Percentiles rank a stretch among this genome's conserved stretches.
Evolutionary conservation across 306 rosid genomes (phyloP).

Genomic region (Coriaria nepalensis): DNA sequence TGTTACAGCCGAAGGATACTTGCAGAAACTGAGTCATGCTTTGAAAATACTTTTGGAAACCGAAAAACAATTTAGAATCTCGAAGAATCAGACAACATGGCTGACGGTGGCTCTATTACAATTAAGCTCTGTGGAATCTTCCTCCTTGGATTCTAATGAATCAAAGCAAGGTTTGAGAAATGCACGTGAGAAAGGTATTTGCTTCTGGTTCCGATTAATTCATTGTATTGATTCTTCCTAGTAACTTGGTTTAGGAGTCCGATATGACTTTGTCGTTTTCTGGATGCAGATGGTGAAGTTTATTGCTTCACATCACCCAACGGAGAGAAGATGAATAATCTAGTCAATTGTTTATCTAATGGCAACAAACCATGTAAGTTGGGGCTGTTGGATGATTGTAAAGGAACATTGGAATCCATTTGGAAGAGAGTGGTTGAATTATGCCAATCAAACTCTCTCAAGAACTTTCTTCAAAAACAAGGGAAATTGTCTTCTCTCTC

Average conservation of each 20-base stretch:
- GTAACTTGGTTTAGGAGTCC: not conserved
- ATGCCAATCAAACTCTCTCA: conserved; percentile 49
- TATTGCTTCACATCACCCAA: conserved; percentile 15
- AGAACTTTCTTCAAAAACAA: conserved; percentile 54
- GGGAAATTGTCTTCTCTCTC: conserved; percentile 58
- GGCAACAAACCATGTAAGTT: conserved; percentile 19
- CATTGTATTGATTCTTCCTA: not conserved
- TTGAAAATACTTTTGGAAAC: conserved; percentile 64
- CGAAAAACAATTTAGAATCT: conserved; percentile 62
- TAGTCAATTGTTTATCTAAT: conserved; percentile 20
- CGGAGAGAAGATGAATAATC: conserved; percentile 31
- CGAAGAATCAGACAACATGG: conserved; percentile 83
- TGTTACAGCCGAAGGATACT: conserved; percentile 46
- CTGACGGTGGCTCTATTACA: conserved; percentile 75
- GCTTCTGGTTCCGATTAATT: not conserved
- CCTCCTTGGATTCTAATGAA: conserved; percentile 30
- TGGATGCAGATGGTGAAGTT: conserved; percentile 15
- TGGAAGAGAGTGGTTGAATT: conserved; percentile 62
- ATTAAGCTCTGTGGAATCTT: conserved; percentile 45
- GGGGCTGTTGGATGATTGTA: conserved; percentile 34
- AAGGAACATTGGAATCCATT: conserved; percentile 47
- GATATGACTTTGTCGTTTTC: conserved; percentile 9
- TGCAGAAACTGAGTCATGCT: conserved; percentile 58
- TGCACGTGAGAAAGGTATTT: conserved; percentile 26
- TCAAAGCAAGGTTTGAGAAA: conserved; percentile 28